Base-by-base conservation (phyloP, 805 yeast species). In the Kockiozyma suomiensis region DNA sequence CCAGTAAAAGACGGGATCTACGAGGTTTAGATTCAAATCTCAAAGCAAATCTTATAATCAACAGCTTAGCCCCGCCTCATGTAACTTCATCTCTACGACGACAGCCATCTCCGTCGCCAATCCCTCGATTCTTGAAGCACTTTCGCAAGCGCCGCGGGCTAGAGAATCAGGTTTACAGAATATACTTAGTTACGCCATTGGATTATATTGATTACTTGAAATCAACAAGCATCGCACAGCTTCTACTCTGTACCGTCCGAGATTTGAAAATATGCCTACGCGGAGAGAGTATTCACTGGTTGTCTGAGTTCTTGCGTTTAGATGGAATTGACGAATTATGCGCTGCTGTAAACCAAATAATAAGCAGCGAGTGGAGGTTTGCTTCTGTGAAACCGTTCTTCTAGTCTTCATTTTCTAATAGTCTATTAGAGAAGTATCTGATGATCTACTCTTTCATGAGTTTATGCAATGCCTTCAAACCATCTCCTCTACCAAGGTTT, bases 151-250 rank as follows among this genome's bases (percentile, higher is more conserved):
- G 35, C 4, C 46, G 6, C 6, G 32, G 25, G 38, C 3, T 8
- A 32, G 25, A 32, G 7, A 5, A 19, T 17, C 19, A 15, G 15
- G 6, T 25, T 28, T 15, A 7, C 48, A 19, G 32, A 13, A 19
- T 28, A 17, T 41, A 4, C 8, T 32, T 42, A 12, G 40, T 30
- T 28, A 15, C 33, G 6, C 54, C 46, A 28, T 3, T n/a, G 3
- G 57, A 50, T 6, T 56, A 30, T 43, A 54, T 33, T 15, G 37
- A 28, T 25, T 54, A 54, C 76, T 17, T 50, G n/a, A 17, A 15
- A 10, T 7, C 26, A 6, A 28, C 6, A 7, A 19, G 12, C 17
- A 7, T 15, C 3, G 13, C 54, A 2, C 19, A 8, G 26, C 6
- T 59, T n/a, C n/a, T 28, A 6, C 25, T 45, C 12, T 28, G 26